These are phyloP conservation scores for Conringia planisiliqua DNA, from an alignment of 345 rosid genomes.

Conservation along the genomic window DNA sequence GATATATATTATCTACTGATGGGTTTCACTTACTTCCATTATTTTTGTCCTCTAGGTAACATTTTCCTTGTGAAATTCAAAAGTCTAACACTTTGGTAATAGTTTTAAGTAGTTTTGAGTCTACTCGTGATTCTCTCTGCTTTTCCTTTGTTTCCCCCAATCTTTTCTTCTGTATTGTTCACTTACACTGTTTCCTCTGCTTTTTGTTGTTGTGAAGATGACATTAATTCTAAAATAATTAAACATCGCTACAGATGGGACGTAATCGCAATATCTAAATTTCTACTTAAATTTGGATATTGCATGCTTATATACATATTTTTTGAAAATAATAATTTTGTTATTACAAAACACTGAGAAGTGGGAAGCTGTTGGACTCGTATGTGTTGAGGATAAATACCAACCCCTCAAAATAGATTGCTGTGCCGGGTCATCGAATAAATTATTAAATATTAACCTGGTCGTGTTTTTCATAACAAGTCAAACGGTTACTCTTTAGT, in stretches of 20 bases:
- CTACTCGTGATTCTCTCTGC: background rate
- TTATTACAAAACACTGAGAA: background rate
- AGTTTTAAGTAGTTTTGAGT: slow-evolving; percentile 18
- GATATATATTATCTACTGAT: slow-evolving; percentile 28
- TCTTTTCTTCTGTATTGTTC: slow-evolving; percentile 8
- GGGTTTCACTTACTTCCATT: slow-evolving; percentile 28
- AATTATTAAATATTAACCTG: background rate
- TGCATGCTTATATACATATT: background rate
- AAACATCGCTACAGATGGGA: background rate
- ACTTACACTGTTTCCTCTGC: background rate
- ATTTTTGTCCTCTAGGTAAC: slow-evolving; percentile 27
- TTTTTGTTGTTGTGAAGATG: slow-evolving; percentile 19
- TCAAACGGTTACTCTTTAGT: background rate
- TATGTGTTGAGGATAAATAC: background rate
- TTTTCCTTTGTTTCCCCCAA: background rate
- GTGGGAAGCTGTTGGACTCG: background rate
- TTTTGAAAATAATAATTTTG: background rate
- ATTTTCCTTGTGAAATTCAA: slow-evolving; percentile 24
- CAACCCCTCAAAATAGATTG: background rate
- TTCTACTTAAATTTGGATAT: background rate
- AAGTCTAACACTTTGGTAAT: slow-evolving; percentile 10
- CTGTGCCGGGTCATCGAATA: background rate
- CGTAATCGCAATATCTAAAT: background rate
- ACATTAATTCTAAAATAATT: slow-evolving; percentile 14
- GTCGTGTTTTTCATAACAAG: background rate